These are phyloP conservation scores for Heliamphora pulchella DNA, from an alignment of 179 eudicot genomes.

Conservation along the genomic window DNA sequence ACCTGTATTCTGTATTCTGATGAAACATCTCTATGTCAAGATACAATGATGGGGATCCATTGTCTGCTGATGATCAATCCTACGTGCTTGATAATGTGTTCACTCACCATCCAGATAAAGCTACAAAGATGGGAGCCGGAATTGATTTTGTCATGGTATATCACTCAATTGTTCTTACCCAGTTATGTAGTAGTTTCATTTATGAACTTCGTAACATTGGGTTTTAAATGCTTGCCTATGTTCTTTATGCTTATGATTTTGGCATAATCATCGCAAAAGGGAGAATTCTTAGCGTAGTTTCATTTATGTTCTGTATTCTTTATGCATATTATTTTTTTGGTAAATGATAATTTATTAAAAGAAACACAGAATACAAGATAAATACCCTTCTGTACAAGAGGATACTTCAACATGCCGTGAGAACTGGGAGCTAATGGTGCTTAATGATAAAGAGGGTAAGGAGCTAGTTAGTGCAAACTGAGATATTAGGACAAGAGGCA, in stretches of 20 bases:
- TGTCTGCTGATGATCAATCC: constrained; percentile 66
- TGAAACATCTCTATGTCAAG: constrained; percentile 25
- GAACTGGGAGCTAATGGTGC: no score
- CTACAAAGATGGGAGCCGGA: constrained; percentile 70
- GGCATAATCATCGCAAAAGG: neutral
- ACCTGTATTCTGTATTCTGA: constrained; percentile 9
- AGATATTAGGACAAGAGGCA: no score
- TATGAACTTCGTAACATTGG: constrained; percentile 6
- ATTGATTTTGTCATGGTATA: constrained; percentile 65
- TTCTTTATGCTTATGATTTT: neutral
- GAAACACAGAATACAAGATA: no score
- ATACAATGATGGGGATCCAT: constrained; percentile 80
- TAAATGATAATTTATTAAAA: no score
- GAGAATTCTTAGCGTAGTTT: neutral
- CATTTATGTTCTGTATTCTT: no score
- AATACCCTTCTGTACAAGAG: no score
- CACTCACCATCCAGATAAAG: constrained; percentile 76
- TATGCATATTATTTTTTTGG: no score
- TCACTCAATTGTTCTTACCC: neutral
- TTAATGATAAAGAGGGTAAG: no score
- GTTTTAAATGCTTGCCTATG: neutral
- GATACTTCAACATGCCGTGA: no score
- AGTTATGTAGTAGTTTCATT: neutral
- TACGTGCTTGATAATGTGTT: constrained; percentile 60
- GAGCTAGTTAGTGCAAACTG: no score